Evolutionary conservation across 2,329 filamentous ascomycete genomes (phyloP).

Genomic region (Aspergillus terreus): DNA sequence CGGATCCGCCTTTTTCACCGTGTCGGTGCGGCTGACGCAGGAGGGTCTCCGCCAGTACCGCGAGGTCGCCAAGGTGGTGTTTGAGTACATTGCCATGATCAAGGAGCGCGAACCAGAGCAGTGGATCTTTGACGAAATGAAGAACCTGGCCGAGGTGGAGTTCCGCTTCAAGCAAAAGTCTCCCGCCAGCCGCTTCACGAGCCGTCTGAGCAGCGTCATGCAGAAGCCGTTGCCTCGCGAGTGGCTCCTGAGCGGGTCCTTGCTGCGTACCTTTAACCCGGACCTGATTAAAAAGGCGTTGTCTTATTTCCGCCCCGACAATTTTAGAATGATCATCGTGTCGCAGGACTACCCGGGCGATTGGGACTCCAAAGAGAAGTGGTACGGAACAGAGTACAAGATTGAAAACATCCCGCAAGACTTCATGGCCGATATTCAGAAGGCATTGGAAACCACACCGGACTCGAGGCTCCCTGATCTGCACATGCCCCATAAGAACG

Average conservation of each 20-base stretch:
- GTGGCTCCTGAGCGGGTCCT: constrained; percentile 77
- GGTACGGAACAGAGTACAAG: constrained; percentile 96
- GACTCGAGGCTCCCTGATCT: constrained; percentile 64
- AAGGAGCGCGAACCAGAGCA: constrained; percentile 75
- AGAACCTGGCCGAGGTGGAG: constrained; percentile 83
- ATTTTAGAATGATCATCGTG: constrained; percentile 79
- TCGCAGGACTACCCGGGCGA: constrained; percentile 78
- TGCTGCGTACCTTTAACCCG: constrained; percentile 76
- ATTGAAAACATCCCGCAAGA: constrained; percentile 73
- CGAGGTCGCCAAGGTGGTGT: constrained; percentile 77
- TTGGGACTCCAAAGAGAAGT: constrained; percentile 88
- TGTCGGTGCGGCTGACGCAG: constrained; percentile 76
- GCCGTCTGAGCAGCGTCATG: constrained; percentile 80
- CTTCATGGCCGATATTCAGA: constrained; percentile 67
- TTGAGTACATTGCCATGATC: constrained; percentile 87
- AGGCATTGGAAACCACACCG: constrained; percentile 57
- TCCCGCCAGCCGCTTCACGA: constrained; percentile 84
- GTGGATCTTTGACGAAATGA: constrained; percentile 94
- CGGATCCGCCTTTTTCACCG: constrained; percentile 75
- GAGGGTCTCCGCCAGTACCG: constrained; percentile 79
- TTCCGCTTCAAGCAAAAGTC: constrained; percentile 95
- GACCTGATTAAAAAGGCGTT: constrained; percentile 71
- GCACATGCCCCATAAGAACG: constrained; percentile 86
- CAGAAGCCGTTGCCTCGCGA: constrained; percentile 84
- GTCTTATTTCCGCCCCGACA: constrained; percentile 74